Conservation (phyloP, 129 eudicot species). For the Flaveria bidentis region DNA sequence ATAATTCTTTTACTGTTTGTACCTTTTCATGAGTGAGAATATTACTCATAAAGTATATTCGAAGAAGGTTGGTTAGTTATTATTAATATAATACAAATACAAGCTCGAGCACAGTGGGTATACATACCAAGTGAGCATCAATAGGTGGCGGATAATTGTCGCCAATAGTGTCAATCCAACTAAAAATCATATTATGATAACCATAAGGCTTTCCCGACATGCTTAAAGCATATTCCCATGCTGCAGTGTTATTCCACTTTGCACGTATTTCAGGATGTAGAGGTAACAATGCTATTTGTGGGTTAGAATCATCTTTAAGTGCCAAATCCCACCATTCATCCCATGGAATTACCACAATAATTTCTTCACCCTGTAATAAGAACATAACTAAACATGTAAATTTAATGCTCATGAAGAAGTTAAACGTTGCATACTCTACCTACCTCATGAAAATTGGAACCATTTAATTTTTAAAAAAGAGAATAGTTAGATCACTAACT, state of each 20-base stretch:
- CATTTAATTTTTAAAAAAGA: neutral
- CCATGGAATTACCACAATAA: conserved; percentile 92
- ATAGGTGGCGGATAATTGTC: conserved; percentile 99
- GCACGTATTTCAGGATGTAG: conserved; percentile 90
- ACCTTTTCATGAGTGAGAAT: neutral
- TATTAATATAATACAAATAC: neutral
- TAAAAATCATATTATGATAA: conserved; percentile 98
- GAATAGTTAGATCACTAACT: neutral
- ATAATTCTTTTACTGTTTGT: neutral
- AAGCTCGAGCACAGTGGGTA: neutral
- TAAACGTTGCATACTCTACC: neutral
- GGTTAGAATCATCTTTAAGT: conserved; percentile 92
- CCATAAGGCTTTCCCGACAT: conserved; percentile 98
- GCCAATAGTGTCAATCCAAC: conserved; percentile 97
- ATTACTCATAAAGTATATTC: neutral
- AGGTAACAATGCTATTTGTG: conserved; percentile 90
- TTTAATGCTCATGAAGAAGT: neutral
- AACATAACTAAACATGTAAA: conserved; percentile 15
- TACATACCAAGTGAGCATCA: conserved; percentile 98
- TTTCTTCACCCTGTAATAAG: conserved; percentile 83
- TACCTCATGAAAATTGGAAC: neutral
- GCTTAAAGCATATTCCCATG: conserved; percentile 93
- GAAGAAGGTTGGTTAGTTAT: neutral
- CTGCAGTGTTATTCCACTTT: conserved; percentile 79
- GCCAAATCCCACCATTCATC: conserved; percentile 98